Base-by-base conservation (phyloP, 75 land plant species). In the Picea glauca region DNA sequence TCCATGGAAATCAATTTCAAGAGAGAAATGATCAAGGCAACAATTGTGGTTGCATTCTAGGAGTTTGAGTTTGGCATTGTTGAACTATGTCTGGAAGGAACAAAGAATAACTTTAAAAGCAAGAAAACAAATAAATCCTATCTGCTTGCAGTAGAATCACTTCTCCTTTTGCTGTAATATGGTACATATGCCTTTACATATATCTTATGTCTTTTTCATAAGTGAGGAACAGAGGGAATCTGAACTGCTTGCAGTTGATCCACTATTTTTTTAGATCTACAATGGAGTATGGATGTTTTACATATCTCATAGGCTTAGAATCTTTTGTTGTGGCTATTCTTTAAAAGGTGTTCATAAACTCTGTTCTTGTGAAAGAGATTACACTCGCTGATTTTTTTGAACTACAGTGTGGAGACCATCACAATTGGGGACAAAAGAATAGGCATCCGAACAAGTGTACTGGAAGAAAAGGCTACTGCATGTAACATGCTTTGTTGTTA, bases 401-500 rank as follows among this genome's bases (percentile, higher is more conserved):
- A 58, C 20, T 79, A n/a, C 56, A 82, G 83, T 58, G 74, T 82
- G 58, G 83, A 82, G 82, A 82, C 83, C 33, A 82, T 82, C 75
- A 82, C 83, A 6, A 79, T 82, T 58, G 83, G 83, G 33, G 83
- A 82, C 68, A 82, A 82, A 73, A 82, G 72, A 56, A 80, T 82
- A 31, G 83, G 76, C 72, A 82, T 82, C 14, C 60, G 82, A 58
- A 82, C 83, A 58, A 82, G 83, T 79, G 83, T 82, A 21, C 57
- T 82, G 23, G 83, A 79, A 80, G 83, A 82, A 68, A 82, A 82
- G 62, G 82, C 83, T 58, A 82, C 83, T 32, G 83, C 83, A 66
- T 82, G 83, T 80, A 82, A 82, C 70, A 82, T 82, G 83, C 82
- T 82, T 62, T 82, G 83, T 33, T 81, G 83, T 62, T 81, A 81